These are phyloP conservation scores for Raddia distichophylla DNA, from an alignment of 176 grass and related monocot genomes.

Conservation along the genomic window DNA sequence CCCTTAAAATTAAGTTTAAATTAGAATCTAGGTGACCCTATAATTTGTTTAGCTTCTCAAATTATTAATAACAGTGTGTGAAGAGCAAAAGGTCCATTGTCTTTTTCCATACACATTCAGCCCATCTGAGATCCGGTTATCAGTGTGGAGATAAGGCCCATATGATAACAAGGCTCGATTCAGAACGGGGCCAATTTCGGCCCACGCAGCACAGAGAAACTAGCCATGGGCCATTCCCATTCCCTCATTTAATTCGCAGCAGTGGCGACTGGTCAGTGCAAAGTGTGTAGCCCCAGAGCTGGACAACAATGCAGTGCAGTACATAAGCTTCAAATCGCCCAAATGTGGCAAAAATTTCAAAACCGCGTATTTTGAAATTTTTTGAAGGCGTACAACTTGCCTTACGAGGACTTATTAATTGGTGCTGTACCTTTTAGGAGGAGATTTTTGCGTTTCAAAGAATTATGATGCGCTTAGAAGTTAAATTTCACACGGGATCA, in stretches of 20 bases:
- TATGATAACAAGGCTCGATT: background rate
- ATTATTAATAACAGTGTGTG: background rate
- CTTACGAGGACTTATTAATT: background rate
- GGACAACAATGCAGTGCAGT: too few species aligned
- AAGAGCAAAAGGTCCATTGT: background rate
- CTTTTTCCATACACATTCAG: background rate
- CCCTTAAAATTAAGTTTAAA: too few species aligned
- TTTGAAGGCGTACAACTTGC: background rate
- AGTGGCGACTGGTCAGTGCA: too few species aligned
- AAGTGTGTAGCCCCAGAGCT: too few species aligned
- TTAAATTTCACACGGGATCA: background rate
- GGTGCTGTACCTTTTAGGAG: background rate
- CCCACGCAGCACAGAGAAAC: background rate
- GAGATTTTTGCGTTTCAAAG: conserved; percentile 8
- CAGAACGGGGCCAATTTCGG: background rate
- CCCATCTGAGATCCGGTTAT: too few species aligned
- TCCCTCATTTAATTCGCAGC: too few species aligned
- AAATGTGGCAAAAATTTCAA: background rate
- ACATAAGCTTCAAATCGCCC: background rate
- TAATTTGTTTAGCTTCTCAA: background rate
- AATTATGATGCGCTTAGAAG: background rate
- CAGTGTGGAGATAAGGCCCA: background rate
- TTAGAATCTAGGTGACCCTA: background rate
- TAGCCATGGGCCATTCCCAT: too few species aligned
- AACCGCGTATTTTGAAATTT: background rate